Conservation (phyloP, 2,329 filamentous ascomycete genomes). For the Leptographium procerum region DNA sequence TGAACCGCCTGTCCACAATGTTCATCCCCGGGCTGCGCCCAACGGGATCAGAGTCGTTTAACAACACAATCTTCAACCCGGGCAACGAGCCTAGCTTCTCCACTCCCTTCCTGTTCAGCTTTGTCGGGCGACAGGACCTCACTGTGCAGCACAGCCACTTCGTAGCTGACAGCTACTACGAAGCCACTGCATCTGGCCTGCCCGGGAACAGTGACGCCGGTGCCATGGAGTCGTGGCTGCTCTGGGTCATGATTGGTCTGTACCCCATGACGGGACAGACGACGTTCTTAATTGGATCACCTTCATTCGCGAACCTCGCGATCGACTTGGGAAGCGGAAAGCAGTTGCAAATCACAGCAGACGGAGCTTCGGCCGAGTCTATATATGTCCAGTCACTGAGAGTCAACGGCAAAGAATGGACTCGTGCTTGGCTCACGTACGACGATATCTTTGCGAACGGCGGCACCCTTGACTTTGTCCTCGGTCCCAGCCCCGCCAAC, state of each 20-base stretch:
- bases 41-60: slow-evolving; percentile 29
- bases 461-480: slow-evolving; percentile 51
- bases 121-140: slow-evolving; percentile 49
- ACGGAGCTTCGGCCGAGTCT: slow-evolving; percentile 12
- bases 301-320: slow-evolving; percentile 49
- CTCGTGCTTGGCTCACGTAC: slow-evolving; percentile 55
- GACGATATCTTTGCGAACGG: slow-evolving; percentile 53
- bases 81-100: slow-evolving; percentile 59
- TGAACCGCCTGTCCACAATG: slow-evolving; percentile 46
- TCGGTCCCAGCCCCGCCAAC: slow-evolving; percentile 38
- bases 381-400: slow-evolving; percentile 55
- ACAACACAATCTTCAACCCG: slow-evolving; percentile 29
- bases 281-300: slow-evolving; percentile 53
- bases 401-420: slow-evolving; percentile 53
- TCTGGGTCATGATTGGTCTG: slow-evolving; percentile 59
- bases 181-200: slow-evolving; percentile 40
- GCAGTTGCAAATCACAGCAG: slow-evolving; percentile 39
- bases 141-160: slow-evolving; percentile 46
- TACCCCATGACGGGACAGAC: slow-evolving; percentile 59
- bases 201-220: slow-evolving; percentile 63
- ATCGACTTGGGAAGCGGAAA: slow-evolving; percentile 46
- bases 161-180: slow-evolving; percentile 50
- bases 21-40: slow-evolving; percentile 38
- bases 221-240: slow-evolving; percentile 59
- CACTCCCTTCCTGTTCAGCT: slow-evolving; percentile 59